A percentile compares a stretch with the other conserved stretches of the same genome.
These are phyloP conservation scores for Phytophthora kernoviae DNA, from an alignment of 352 stramenopile genomes.

Conservation along the genomic window DNA sequence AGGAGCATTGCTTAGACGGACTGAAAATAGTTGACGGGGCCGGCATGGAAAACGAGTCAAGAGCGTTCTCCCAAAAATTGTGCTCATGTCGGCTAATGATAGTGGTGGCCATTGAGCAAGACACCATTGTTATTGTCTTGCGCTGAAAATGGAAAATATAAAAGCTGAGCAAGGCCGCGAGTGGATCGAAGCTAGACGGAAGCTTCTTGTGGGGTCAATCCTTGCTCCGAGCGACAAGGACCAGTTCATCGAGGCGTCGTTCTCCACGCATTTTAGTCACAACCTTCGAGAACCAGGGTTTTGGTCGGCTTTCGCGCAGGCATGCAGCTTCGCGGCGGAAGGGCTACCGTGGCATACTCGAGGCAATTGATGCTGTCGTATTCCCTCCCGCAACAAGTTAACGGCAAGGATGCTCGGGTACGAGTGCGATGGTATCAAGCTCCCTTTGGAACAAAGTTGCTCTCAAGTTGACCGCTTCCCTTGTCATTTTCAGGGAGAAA, in stretches of 20 bases:
- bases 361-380: constrained; percentile 65
- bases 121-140: constrained; percentile 3
- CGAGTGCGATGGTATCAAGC: neutral
- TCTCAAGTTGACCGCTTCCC: neutral
- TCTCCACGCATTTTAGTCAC: constrained; percentile 45
- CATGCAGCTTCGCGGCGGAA: constrained; percentile 42
- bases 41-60: neutral
- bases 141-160: constrained; percentile 12
- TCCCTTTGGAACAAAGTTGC: neutral
- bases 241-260: constrained; percentile 58
- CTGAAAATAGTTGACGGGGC: constrained; percentile 24
- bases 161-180: constrained; percentile 19
- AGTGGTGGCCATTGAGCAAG: constrained; percentile 8
- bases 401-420: constrained; percentile 59
- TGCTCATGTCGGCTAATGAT: constrained; percentile 19
- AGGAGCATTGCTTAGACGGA: neutral
- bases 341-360: constrained; percentile 39
- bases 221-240: constrained; percentile 44
- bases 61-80: constrained; percentile 11
- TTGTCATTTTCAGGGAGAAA: constrained; percentile 49
- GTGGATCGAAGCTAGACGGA: constrained; percentile 41
- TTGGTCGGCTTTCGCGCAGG: constrained; percentile 60
- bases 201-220: constrained; percentile 44
- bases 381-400: constrained; percentile 69
- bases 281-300: constrained; percentile 47